Evolutionary conservation across 2,329 filamentous ascomycete species (phyloP), one percentile per base, ranked within the genome.

Genomic region (Pseudogymnoascus sp.): DNA sequence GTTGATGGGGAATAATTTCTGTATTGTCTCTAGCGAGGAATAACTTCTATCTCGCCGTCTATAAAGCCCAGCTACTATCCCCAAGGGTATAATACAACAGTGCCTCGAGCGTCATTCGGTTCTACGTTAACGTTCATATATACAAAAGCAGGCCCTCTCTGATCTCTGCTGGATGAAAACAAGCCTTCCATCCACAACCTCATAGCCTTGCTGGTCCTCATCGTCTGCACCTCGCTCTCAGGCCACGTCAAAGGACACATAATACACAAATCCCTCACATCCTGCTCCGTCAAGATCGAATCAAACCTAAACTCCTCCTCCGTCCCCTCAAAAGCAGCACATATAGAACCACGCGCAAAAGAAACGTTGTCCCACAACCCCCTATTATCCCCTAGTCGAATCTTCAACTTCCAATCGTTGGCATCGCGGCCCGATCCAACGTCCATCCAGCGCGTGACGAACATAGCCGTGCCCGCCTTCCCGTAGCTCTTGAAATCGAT

Each of bases 361-460:
- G 22, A 25, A 43, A 58, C 54, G 47, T 59, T 50, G 11, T 9
- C 35, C 16, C 38, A 35, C 20, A 47, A 8, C 60, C 3, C 22
- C 22, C 2, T 22, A 2, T 4, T 22, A 4, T 4, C 4, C 4
- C 2, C 22, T 25, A 25, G 22, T 25, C 60, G 62, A 54, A 59
- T 60, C 57, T 20, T 39, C 41, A 30, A 62, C 30, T 65, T 63
- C 6, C 9, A 8, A 60, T 64, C 63, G 2, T 39, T 41, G 4
- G 8, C 25, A 60, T 62, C 54, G 6, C 54, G 30, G 2, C 60
- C 60, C 32, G 62, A 41, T n/a, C 62, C 62, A 37, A 62, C n/a
- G 61, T 62, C 62, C 59, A 62, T 65, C 64, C 64, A 64, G 28
- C 37, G 58, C 25, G 63, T 64, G 14, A 65, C 20, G 30, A 64